phyloP scores from a whole-genome alignment of 768 basidiomycete genomes.

The Termitomyces sp. region DNA sequence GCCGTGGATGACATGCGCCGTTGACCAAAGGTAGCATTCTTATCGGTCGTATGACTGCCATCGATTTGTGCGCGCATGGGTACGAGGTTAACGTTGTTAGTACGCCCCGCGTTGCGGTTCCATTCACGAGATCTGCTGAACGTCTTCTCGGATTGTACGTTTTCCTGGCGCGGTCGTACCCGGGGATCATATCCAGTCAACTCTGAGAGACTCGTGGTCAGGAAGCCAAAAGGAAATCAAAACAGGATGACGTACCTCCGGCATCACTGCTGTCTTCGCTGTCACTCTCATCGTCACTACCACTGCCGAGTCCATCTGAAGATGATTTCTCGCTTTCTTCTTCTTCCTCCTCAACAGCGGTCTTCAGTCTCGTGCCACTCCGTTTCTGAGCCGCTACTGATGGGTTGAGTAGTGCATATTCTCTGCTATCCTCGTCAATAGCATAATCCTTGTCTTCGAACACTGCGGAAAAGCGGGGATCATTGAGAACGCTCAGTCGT shows the following conservation, averaged over 20 bases:
- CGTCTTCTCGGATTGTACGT: constrained; percentile 39
- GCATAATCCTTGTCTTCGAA: constrained; percentile 91
- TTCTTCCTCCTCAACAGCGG: constrained; percentile 84
- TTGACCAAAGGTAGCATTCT: constrained; percentile 65
- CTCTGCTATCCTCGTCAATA: constrained; percentile 83
- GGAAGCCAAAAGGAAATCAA: constrained; percentile 3
- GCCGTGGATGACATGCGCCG: constrained; percentile 33
- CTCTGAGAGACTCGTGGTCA: constrained; percentile 25
- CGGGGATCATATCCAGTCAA: constrained; percentile 48
- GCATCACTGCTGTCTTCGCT: constrained; percentile 49
- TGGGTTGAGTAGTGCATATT: constrained; percentile 92
- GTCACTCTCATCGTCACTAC: constrained; percentile 35
- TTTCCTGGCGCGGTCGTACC: constrained; percentile 41
- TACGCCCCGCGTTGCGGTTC: constrained; percentile 37
- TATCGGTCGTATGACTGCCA: constrained; percentile 27
- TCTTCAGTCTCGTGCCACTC: constrained; percentile 43
- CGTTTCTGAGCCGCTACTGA: constrained; percentile 61
- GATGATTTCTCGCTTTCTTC: constrained; percentile 76
- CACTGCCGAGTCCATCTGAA: constrained; percentile 46
- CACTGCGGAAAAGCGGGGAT: constrained; percentile 85
- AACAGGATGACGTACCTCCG: constrained; percentile 34
- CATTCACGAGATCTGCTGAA: constrained; percentile 34
- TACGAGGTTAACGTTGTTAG: constrained; percentile 45
- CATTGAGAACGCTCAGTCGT: constrained; percentile 58
- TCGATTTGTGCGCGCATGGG: constrained; percentile 49